Evolutionary conservation across 768 basidiomycete genomes (phyloP).

Genomic region (Hebeloma cylindrosporum): DNA sequence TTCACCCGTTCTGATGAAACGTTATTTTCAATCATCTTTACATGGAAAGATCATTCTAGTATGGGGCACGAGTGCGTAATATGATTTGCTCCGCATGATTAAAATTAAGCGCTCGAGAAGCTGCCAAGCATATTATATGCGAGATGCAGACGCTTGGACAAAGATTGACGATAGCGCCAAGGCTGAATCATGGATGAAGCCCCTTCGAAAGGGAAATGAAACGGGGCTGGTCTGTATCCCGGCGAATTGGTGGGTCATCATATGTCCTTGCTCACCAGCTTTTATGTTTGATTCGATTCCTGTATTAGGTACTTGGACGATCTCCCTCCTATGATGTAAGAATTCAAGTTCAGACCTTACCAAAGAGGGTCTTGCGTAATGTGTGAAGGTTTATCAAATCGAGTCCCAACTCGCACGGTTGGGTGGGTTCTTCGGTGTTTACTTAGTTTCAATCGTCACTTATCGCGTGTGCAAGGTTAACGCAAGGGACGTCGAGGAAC

Average conservation of each 20-base stretch:
- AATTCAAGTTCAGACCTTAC: background rate
- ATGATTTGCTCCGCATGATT: background rate
- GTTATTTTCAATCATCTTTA: background rate
- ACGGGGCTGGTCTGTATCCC: slow-evolving; percentile 64
- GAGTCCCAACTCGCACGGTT: slow-evolving; percentile 69
- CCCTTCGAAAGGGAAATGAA: slow-evolving; percentile 58
- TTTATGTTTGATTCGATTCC: background rate
- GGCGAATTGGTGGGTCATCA: slow-evolving; percentile 57
- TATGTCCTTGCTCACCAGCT: background rate
- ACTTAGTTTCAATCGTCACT: no score
- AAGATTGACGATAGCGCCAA: slow-evolving; percentile 64
- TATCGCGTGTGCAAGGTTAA: slow-evolving; percentile 47
- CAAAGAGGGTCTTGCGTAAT: background rate
- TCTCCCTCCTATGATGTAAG: slow-evolving; percentile 71
- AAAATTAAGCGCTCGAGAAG: no score
- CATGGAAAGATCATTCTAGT: background rate
- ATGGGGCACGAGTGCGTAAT: no score
- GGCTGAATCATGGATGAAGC: slow-evolving; percentile 75
- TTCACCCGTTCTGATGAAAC: no score
- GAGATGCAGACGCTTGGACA: slow-evolving; percentile 69
- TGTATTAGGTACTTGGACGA: slow-evolving; percentile 62
- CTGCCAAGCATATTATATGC: slow-evolving; percentile 66
- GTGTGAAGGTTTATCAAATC: slow-evolving; percentile 64
- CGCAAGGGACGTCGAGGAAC: slow-evolving; percentile 59
- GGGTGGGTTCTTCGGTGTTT: slow-evolving; percentile 45